Evolutionary conservation across 805 yeast species (phyloP).

Genomic region (Kurtzmaniella cleridarum): DNA sequence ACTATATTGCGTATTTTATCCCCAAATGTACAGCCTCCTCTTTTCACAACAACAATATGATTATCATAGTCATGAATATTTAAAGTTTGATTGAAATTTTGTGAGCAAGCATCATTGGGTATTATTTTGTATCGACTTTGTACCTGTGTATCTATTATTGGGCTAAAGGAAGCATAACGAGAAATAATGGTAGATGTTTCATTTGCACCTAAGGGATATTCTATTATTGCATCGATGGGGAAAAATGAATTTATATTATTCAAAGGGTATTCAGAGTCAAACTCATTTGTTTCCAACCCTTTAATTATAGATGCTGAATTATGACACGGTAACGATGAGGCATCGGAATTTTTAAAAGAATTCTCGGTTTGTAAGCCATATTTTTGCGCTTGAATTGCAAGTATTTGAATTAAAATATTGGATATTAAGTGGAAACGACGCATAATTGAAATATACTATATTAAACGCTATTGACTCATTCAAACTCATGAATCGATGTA

Average conservation of each 20-base stretch:
- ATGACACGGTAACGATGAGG: too few species aligned
- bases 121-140: slow-evolving; percentile 21
- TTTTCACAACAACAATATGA: slow-evolving; percentile 23
- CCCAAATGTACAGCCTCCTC: slow-evolving; percentile 56
- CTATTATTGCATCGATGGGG: slow-evolving; percentile 34
- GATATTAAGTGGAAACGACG: too few species aligned
- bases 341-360: too few species aligned
- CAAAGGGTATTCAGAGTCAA: slow-evolving; percentile 27
- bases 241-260: slow-evolving; percentile 34
- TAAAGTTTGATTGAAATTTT: background rate
- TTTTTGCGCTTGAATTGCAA: too few species aligned
- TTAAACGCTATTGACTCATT: too few species aligned
- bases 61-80: slow-evolving; percentile 10
- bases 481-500: too few species aligned
- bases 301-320: too few species aligned
- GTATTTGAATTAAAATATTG: too few species aligned
- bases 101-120: slow-evolving; percentile 24
- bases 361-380: too few species aligned
- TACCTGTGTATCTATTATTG: slow-evolving; percentile 21
- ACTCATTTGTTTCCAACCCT: background rate
- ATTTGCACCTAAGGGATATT: slow-evolving; percentile 17
- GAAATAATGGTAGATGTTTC: slow-evolving; percentile 18
- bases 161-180: slow-evolving; percentile 39
- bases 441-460: too few species aligned
- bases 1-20: slow-evolving; percentile 45